Base-by-base conservation (phyloP, 2,329 filamentous ascomycete genomes). In the Exophiala spinifera region DNA sequence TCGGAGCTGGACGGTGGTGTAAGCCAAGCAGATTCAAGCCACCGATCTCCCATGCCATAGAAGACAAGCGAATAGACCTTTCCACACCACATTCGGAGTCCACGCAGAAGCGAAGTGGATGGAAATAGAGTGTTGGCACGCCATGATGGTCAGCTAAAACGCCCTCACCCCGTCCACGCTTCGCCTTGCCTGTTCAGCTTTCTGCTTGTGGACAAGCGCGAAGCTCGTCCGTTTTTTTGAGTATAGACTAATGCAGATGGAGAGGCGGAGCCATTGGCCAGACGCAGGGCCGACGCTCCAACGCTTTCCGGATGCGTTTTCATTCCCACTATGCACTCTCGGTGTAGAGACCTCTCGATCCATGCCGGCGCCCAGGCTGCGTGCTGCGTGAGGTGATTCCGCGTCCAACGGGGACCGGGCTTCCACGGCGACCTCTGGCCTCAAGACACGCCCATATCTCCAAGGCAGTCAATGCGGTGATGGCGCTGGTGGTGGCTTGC, bases 101-200 rank as follows among this genome's bases (percentile, higher is more conserved):
- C 47, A 15, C 19, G 42, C 47, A 50, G 47, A 50, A 50, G 47
- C 47, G 47, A 50, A 31, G 57, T 53, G 48, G 48, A 57, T 60
- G 48, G 49, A 56, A 59, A 54, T 59, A 59, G 46, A 46, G 36
- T 11, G 36, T 33, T 25, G 39, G 33, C 28, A 31, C 28, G 10
- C 34, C 21, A 46, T 50, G 51, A 47, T 15, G 31, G 44, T 57
- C 43, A 44, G 52, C 47, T 43, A 43, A 25, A 25, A 25, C 23
- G 23, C 23, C 23, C 7, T 42, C 25, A 46, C 49, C 45, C 37
- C 46, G 34, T 25, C 23, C 43, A 15, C 31, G 50, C 23, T 13
- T 51, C 49, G 51, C 51, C 53, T 53, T 56, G 50, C 49, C 53
- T 43, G 44, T 46, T 59, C 56, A 59, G 56, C 56, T 55, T 50